Conservation (phyloP, 805 yeast species). For the Starmerella apicola region DNA sequence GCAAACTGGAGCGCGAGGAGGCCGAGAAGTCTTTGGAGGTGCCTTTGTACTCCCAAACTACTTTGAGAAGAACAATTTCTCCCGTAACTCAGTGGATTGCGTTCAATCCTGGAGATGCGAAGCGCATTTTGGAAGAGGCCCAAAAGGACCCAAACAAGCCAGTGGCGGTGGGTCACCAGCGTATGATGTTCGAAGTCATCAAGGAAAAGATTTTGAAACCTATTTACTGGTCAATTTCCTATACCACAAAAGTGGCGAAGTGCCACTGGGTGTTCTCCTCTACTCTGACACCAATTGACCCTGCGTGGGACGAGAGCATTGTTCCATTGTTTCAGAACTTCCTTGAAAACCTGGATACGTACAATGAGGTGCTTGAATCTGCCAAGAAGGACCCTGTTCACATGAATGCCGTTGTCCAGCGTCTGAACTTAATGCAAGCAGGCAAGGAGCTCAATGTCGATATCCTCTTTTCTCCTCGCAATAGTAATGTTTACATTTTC, state of each 20-base stretch:
- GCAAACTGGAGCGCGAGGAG: slow-evolving; percentile 23
- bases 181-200: slow-evolving; percentile 23
- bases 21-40: slow-evolving; percentile 20
- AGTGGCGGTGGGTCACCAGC: slow-evolving; percentile 26
- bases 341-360: slow-evolving; percentile 16
- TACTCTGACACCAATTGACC: slow-evolving; percentile 28
- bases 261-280: slow-evolving; percentile 30
- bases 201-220: slow-evolving; percentile 24
- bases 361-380: slow-evolving; percentile 10
- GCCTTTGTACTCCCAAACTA: slow-evolving; percentile 21
- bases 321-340: slow-evolving; percentile 24
- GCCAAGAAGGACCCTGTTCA: slow-evolving; percentile 23
- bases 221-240: slow-evolving; percentile 29
- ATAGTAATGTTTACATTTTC: slow-evolving; percentile 16
- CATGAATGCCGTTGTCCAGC: slow-evolving; percentile 18
- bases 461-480: slow-evolving; percentile 25
- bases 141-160: slow-evolving; percentile 6
- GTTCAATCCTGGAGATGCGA: slow-evolving; percentile 29
- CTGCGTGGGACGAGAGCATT: slow-evolving; percentile 23
- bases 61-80: slow-evolving; percentile 20
- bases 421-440: slow-evolving; percentile 17
- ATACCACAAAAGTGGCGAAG: slow-evolving; percentile 26
- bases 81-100: slow-evolving; percentile 29
- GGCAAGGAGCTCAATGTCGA: slow-evolving; percentile 13
- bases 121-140: slow-evolving; percentile 19